Conservation (phyloP, 2,329 filamentous ascomycete species). For the Ophiostoma australiae region DNA sequence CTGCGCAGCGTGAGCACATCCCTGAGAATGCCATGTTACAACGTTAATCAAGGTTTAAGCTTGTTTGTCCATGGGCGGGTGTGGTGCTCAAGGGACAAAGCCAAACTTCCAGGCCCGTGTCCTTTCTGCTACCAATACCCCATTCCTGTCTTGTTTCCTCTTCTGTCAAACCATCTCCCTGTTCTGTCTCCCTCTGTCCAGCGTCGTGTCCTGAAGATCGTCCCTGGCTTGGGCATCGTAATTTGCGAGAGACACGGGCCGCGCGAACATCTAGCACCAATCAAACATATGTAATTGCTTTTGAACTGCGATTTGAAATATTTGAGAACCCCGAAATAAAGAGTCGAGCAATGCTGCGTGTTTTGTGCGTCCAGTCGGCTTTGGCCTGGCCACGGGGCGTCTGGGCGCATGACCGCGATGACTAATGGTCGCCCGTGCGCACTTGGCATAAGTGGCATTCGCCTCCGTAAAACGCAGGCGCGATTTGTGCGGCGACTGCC, state of each 20-base stretch:
- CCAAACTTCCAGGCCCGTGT: background rate
- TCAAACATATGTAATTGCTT: background rate
- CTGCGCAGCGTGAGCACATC: no score
- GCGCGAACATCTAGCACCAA: background rate
- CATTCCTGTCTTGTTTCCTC: background rate
- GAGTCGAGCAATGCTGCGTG: background rate
- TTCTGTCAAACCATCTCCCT: background rate
- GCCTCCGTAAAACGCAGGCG: conserved; percentile 11
- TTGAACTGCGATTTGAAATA: background rate
- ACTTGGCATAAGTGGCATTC: background rate
- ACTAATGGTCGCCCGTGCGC: background rate
- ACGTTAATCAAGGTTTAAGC: background rate
- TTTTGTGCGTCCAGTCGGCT: background rate
- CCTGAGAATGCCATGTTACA: no score
- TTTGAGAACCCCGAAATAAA: background rate
- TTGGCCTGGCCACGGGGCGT: background rate
- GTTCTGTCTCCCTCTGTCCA: background rate
- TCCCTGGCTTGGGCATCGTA: conserved; percentile 18
- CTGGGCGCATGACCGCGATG: conserved; percentile 1
- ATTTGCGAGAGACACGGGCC: conserved; percentile 17
- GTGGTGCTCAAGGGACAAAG: background rate
- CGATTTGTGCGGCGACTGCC: conserved; percentile 6
- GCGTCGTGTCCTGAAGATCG: background rate
- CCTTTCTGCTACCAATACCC: background rate
- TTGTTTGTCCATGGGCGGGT: background rate